phyloP scores from a whole-genome alignment of 2,329 filamentous ascomycete genomes.

The Xylaria sp. region DNA sequence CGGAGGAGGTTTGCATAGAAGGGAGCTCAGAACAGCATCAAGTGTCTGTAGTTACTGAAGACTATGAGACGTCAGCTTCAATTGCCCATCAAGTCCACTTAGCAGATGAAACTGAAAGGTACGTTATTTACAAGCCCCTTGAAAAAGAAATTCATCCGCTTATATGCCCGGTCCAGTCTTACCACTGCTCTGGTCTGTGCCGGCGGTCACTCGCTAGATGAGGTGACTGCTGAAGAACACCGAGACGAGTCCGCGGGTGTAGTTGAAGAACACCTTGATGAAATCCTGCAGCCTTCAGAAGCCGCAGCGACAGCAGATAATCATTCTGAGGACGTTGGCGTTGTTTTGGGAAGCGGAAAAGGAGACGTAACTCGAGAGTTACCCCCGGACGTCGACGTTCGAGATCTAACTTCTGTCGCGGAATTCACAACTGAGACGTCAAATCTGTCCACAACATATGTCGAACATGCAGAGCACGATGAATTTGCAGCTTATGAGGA shows the following conservation, averaged over 20 bases:
- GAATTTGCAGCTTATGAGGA: constrained; percentile 1
- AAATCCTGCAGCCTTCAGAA: not conserved
- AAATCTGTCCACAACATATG: not conserved
- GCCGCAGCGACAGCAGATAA: not conserved
- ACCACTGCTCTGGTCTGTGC: constrained; percentile 6
- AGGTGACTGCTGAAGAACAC: not conserved
- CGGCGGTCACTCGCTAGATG: not conserved
- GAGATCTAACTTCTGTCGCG: not conserved
- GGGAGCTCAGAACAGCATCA: not conserved
- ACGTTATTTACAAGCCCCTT: not conserved
- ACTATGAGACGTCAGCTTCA: not conserved
- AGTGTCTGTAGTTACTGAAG: not conserved
- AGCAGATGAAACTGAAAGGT: constrained; percentile 13
- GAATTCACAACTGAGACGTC: not conserved
- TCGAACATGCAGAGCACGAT: not conserved
- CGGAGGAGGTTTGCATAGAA: constrained; percentile 3
- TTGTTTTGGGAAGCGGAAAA: not conserved
- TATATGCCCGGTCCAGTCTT: constrained; percentile 7
- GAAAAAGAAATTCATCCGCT: not conserved
- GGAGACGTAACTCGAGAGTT: not conserved
- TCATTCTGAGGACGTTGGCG: not conserved
- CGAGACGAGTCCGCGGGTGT: constrained; percentile 1
- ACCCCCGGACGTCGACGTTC: not conserved
- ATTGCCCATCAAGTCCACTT: constrained; percentile 6
- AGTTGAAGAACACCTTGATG: not conserved